These are phyloP conservation scores for Rosa hybrid DNA, from an alignment of 331 rosid species.

Conservation along the genomic window DNA sequence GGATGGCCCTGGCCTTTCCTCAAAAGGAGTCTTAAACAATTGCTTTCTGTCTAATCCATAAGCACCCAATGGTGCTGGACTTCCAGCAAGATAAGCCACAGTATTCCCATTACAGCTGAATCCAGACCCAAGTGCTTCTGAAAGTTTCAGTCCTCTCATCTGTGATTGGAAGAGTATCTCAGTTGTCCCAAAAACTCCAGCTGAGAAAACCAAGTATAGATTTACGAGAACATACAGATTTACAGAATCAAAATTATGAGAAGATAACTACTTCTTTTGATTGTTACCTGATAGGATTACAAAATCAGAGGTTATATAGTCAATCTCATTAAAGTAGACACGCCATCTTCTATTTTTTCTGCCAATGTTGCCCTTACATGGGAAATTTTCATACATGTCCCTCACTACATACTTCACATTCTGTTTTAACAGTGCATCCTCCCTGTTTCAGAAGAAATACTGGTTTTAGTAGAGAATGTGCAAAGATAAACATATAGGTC, in stretches of 20 bases:
- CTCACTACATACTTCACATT: conserved; percentile 32
- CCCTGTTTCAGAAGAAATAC: conserved; percentile 28
- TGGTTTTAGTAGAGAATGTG: conserved; percentile 2
- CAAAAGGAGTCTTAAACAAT: conserved; percentile 25
- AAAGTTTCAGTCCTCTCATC: conserved; percentile 39
- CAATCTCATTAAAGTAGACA: conserved; percentile 38
- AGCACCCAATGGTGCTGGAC: conserved; percentile 28
- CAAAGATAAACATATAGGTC: background rate
- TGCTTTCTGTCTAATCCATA: conserved; percentile 32
- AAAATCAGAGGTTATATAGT: conserved; percentile 32
- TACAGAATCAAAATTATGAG: background rate
- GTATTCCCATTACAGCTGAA: conserved; percentile 45
- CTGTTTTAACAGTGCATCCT: conserved; percentile 31
- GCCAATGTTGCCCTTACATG: conserved; percentile 10
- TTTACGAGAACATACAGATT: background rate
- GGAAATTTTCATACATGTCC: conserved; percentile 3
- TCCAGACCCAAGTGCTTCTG: conserved; percentile 42
- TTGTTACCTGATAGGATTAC: conserved; percentile 37
- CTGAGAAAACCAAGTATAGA: conserved; percentile 2
- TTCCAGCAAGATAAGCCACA: conserved; percentile 43
- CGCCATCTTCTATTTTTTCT: conserved; percentile 28
- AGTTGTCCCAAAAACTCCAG: conserved; percentile 44
- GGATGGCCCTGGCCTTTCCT: conserved; percentile 44
- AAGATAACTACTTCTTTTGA: background rate
- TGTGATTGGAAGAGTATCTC: conserved; percentile 39